A percentile compares a stretch with the other conserved stretches of the same genome.
phyloP scores from a whole-genome alignment of 306 rosid species.

The Vigna hirtella region DNA sequence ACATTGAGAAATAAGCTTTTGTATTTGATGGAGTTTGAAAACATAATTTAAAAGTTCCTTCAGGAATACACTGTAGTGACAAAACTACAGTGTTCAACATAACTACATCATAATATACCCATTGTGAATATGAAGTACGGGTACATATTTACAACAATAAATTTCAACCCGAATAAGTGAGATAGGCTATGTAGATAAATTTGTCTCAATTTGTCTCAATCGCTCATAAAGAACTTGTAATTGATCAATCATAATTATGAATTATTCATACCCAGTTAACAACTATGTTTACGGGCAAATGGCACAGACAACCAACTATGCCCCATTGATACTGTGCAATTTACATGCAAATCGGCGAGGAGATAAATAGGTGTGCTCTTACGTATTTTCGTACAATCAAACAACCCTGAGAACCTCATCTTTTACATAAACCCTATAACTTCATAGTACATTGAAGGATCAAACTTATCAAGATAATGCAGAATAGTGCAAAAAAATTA shows the following conservation, averaged over 20 bases:
- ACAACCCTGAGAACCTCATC: neutral
- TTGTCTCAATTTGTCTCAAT: neutral
- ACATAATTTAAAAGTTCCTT: neutral
- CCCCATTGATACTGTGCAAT: neutral
- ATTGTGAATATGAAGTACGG: neutral
- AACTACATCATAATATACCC: constrained; percentile 9
- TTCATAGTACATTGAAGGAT: neutral
- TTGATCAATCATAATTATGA: too few relatives aligned
- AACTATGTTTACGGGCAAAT: neutral
- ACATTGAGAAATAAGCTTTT: constrained; percentile 4
- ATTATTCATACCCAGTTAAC: neutral
- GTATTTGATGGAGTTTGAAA: constrained; percentile 12
- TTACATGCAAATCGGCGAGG: neutral
- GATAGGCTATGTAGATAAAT: neutral
- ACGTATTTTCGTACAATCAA: neutral
- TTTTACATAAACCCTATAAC: neutral
- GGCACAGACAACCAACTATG: neutral
- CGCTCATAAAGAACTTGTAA: neutral
- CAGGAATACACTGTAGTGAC: neutral
- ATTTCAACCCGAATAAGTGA: neutral
- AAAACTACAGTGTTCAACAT: neutral
- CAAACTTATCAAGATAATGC: neutral
- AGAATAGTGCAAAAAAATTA: constrained; percentile 40
- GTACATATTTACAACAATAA: neutral
- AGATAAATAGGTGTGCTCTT: neutral